Base-by-base conservation (phyloP, 306 rosid genomes). In the Amphicarpaea edgeworthii region DNA sequence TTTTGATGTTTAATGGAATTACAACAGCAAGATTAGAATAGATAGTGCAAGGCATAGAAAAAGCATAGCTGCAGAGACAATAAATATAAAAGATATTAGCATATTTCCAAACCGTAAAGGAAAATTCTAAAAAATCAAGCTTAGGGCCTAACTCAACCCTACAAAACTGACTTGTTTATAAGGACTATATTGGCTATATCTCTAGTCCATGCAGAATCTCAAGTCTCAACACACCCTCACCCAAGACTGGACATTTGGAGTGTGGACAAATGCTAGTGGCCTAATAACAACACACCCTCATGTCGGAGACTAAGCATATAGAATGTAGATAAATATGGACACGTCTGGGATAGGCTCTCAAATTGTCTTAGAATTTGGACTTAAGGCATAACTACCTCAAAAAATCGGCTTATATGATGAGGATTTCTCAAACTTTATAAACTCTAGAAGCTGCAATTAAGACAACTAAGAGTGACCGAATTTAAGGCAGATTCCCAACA, bases 31-130 rank as follows among this genome's bases (percentile, higher is more conserved):
- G 23, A 47, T 38, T 46, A 65, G 8, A 54, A 63, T 47, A 7
- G 41, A 37, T 42, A 77, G 58, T 47, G 21, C 6, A 21, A 63
- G 72, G 73, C 45, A 41, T 57, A 41, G 40, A 16, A 69, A 17
- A 73, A 37, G 42, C 3, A 68, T 3, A 6, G 61, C 38, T 34
- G 64, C 5, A 62, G 1, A n/a, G 42, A 20, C 12, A 57, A 30
- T 17, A 45, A 12, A 49, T 28, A 49, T 17, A n/a, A 14, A 71
- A 16, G 70, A 79, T 4, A 53, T 40, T 42, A 74, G 40, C 37
- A 66, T 11, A 28, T 54, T 50, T 58, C 37, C 38, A 28, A 60
- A 73, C 53, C 53, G 32, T 7, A 34, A 28, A 34, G 75, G 1
- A 62, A 45, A 68, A 9, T 42, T 20, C 24, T 9, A 53, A 19